Percentiles rank a stretch among this genome's conserved stretches.
phyloP scores from a whole-genome alignment of 257 asterid genomes.

The Salvia miltiorrhiza region DNA sequence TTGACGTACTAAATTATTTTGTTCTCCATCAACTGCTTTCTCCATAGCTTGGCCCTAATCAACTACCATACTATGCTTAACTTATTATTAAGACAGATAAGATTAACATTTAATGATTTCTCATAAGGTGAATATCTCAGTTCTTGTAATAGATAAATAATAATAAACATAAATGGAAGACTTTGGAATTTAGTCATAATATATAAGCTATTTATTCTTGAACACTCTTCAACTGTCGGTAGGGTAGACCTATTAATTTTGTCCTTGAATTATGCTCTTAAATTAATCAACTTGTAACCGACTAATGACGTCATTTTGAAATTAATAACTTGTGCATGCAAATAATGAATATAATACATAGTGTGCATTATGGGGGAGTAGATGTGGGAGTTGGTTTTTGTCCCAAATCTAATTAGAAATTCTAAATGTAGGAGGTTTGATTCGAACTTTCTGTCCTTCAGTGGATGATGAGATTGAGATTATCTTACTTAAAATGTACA shows the following conservation, averaged over 20 bases:
- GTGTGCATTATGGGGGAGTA: neutral
- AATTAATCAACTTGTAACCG: neutral
- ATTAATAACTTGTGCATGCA: neutral
- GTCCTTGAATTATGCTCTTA: conserved; percentile 1
- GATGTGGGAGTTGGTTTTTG: neutral
- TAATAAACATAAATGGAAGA: neutral
- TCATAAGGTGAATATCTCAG: conserved; percentile 16
- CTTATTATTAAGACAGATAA: conserved; percentile 3
- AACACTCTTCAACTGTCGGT: conserved; percentile 19
- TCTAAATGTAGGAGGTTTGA: neutral
- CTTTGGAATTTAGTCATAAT: conserved; percentile 16
- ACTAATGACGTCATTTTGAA: neutral
- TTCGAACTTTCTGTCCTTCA: neutral
- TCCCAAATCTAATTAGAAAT: neutral
- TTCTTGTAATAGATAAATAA: neutral
- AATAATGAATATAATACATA: neutral
- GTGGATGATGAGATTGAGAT: neutral
- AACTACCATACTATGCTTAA: neutral
- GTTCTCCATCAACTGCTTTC: neutral
- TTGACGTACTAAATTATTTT: neutral
- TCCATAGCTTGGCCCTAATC: neutral
- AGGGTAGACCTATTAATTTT: conserved; percentile 18
- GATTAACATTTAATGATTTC: conserved; percentile 12
- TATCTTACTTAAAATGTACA: neutral
- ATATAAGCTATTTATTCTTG: neutral